These are phyloP conservation scores for Rhizomucor pusillus DNA, from an alignment of 371 early-diverging fungal genomes.

Conservation along the genomic window DNA sequence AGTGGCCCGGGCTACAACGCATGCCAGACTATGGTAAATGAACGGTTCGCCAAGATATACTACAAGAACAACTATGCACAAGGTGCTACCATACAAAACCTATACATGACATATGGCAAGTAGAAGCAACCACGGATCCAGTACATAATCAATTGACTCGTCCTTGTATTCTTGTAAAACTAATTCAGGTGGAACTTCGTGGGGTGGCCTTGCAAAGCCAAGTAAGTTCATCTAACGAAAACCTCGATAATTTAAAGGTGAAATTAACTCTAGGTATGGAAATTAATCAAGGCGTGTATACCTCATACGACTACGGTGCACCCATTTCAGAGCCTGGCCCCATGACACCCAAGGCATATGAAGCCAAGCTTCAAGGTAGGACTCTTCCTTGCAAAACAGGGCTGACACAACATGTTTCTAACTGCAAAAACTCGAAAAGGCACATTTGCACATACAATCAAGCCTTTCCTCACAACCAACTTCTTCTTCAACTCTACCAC, in stretches of 20 bases:
- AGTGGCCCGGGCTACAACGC: constrained; percentile 8
- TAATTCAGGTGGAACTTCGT: constrained; percentile 10
- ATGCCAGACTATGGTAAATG: constrained; percentile 11
- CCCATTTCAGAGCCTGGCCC: constrained; percentile 20
- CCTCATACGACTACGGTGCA: constrained; percentile 25
- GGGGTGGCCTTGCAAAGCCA: constrained; percentile 17
- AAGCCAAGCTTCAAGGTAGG: constrained; percentile 20
- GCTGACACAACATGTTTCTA: too few species aligned
- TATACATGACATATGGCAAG: constrained; percentile 10
- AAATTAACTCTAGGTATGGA: too few species aligned
- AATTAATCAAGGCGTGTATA: constrained; percentile 12
- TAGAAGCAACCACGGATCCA: background rate
- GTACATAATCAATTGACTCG: background rate
- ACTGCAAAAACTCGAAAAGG: constrained; percentile 4
- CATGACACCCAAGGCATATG: constrained; percentile 17
- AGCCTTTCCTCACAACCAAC: constrained; percentile 13
- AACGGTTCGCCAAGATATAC: constrained; percentile 11
- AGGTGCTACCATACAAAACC: constrained; percentile 9
- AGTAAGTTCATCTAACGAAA: constrained; percentile 1
- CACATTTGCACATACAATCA: constrained; percentile 16
- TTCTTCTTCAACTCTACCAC: constrained; percentile 4
- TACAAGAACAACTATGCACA: constrained; percentile 18
- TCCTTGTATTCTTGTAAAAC: background rate
- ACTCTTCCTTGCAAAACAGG: background rate
- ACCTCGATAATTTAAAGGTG: background rate